A percentile compares a stretch with the other conserved stretches of the same genome.
These are phyloP conservation scores for Cercospora berteroae DNA, from an alignment of 2,329 filamentous ascomycete genomes.

Conservation along the genomic window DNA sequence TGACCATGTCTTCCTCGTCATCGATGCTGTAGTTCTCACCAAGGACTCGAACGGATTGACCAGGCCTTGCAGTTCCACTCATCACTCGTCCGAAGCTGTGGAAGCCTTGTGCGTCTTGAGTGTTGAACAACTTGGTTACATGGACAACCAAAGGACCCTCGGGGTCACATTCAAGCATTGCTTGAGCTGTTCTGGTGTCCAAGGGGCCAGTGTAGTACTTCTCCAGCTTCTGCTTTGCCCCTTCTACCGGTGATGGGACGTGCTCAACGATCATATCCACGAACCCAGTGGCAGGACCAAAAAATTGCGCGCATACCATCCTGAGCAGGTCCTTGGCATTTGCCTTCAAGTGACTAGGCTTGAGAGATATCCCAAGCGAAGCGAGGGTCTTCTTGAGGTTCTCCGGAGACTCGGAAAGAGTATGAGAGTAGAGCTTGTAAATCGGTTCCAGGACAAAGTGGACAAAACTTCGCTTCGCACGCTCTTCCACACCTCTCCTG, in stretches of 20 bases:
- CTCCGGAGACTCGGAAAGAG: conserved; percentile 83
- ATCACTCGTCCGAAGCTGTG: conserved; percentile 86
- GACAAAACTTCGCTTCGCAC: conserved; percentile 81
- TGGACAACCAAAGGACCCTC: conserved; percentile 91
- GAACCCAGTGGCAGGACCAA: conserved; percentile 83
- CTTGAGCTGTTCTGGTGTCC: conserved; percentile 74
- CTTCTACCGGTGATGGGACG: conserved; percentile 80
- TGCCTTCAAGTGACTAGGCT: conserved; percentile 86
- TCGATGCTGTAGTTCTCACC: conserved; percentile 95
- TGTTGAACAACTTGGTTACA: conserved; percentile 89
- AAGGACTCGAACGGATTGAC: conserved; percentile 81
- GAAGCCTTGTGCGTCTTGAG: conserved; percentile 85
- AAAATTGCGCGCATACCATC: conserved; percentile 91
- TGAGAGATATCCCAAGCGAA: conserved; percentile 77
- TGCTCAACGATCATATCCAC: conserved; percentile 94
- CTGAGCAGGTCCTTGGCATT: conserved; percentile 88
- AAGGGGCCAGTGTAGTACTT: conserved; percentile 88
- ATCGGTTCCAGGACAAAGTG: conserved; percentile 94
- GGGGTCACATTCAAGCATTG: conserved; percentile 80
- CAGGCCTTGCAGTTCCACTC: conserved; percentile 83
- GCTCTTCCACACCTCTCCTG: conserved; percentile 77
- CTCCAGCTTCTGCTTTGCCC: conserved; percentile 72
- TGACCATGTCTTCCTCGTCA: conserved; percentile 95
- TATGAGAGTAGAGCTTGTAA: conserved; percentile 96
- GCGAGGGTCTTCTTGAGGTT: conserved; percentile 77